A percentile compares a stretch with the other conserved stretches of the same genome.
phyloP scores from a whole-genome alignment of 306 rosid species.

The Geum urbanum region DNA sequence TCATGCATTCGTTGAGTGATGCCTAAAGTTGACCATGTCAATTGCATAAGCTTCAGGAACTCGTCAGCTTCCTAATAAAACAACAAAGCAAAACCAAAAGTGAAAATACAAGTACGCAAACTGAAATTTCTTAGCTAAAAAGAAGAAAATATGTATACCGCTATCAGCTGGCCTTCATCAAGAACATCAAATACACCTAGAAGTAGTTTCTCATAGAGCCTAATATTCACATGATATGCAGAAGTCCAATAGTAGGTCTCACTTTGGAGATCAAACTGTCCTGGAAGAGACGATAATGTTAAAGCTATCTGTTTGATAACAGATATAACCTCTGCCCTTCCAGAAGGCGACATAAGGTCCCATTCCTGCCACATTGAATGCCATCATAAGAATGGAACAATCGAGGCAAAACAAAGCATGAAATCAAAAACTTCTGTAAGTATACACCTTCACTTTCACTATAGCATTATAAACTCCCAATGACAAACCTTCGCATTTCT shows the following conservation, averaged over 20 bases:
- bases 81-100: slow-evolving; percentile 9
- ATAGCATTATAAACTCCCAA: slow-evolving; percentile 5
- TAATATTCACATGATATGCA: slow-evolving; percentile 46
- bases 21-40: slow-evolving; percentile 51
- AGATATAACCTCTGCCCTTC: slow-evolving; percentile 39
- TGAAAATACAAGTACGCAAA: slow-evolving; percentile 1
- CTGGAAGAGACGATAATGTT: slow-evolving; percentile 41
- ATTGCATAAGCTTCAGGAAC: slow-evolving; percentile 32
- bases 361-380: slow-evolving; percentile 37
- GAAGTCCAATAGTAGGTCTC: slow-evolving; percentile 47
- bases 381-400: slow-evolving; percentile 3
- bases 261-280: slow-evolving; percentile 27
- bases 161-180: slow-evolving; percentile 47
- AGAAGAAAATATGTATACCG: slow-evolving; percentile 28
- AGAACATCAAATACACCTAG: slow-evolving; percentile 42
- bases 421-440: not conserved
- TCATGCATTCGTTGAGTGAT: slow-evolving; percentile 47
- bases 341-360: slow-evolving; percentile 42
- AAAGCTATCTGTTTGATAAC: slow-evolving; percentile 34
- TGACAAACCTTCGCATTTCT: slow-evolving; percentile 38
- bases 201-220: slow-evolving; percentile 50
- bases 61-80: slow-evolving; percentile 45
- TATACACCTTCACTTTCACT: slow-evolving; percentile 4
- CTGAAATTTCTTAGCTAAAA: slow-evolving; percentile 9
- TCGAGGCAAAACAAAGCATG: not conserved